These are phyloP conservation scores for Umbelopsis isabellina DNA, from an alignment of 192 early-diverging fungal genomes.

Conservation along the genomic window DNA sequence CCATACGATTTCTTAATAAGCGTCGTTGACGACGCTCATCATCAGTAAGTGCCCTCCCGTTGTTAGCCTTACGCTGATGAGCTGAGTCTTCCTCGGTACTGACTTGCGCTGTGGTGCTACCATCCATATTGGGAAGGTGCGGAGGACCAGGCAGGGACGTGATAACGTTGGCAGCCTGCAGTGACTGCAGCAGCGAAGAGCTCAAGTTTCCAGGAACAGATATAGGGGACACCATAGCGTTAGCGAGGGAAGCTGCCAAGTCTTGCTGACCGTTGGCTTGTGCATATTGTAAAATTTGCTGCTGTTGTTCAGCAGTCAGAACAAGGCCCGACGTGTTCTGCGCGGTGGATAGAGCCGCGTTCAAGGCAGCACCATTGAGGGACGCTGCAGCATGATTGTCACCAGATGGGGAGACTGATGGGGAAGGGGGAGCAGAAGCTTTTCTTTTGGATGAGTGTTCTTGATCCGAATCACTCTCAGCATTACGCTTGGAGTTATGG, in stretches of 20 bases:
- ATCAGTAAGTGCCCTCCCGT: slow-evolving; percentile 52
- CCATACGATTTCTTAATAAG: slow-evolving; percentile 74
- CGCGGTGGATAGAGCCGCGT: slow-evolving; percentile 10
- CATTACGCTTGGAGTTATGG: neutral
- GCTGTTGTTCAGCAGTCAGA: slow-evolving; percentile 30
- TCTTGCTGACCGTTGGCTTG: slow-evolving; percentile 37
- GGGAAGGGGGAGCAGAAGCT: slow-evolving; percentile 18
- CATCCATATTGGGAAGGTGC: slow-evolving; percentile 18
- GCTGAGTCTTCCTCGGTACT: slow-evolving; percentile 8
- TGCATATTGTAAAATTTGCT: slow-evolving; percentile 38
- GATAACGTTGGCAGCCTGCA: slow-evolving; percentile 37
- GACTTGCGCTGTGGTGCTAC: slow-evolving; percentile 11
- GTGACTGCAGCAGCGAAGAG: slow-evolving; percentile 30
- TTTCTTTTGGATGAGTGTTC: neutral
- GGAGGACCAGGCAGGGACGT: slow-evolving; percentile 39
- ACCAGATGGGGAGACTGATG: slow-evolving; percentile 7
- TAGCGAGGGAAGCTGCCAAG: slow-evolving; percentile 35
- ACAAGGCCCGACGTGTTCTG: slow-evolving; percentile 20
- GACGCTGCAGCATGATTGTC: slow-evolving; percentile 1
- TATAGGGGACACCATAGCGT: slow-evolving; percentile 43
- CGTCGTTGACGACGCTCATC: slow-evolving; percentile 79
- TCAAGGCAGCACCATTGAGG: slow-evolving; percentile 14
- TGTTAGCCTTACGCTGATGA: slow-evolving; percentile 18
- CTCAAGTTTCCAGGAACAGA: slow-evolving; percentile 28
- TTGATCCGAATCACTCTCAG: slow-evolving; percentile 16